Evolutionary conservation across 768 basidiomycete genomes (phyloP).

Genomic region (Pleurotus ostreatus): DNA sequence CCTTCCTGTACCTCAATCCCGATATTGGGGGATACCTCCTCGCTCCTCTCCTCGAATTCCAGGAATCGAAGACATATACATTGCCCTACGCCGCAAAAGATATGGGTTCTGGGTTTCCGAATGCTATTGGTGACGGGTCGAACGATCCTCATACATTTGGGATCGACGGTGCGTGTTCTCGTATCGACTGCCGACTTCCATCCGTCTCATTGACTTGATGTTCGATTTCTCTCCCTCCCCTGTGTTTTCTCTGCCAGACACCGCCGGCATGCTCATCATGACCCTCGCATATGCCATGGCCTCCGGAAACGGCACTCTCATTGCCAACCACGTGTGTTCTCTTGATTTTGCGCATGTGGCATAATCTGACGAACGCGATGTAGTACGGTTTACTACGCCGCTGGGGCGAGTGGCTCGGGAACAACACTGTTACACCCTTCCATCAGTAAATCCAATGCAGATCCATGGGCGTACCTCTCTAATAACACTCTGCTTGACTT

Average conservation of each 20-base stretch:
- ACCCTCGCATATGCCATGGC: background rate
- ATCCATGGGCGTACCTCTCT: too few relatives aligned
- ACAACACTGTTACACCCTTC: background rate
- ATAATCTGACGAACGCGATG: background rate
- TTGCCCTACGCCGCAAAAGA: slow-evolving; percentile 9
- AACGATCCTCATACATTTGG: background rate
- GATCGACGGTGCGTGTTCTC: background rate
- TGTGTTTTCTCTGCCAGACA: background rate
- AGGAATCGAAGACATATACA: background rate
- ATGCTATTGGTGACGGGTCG: background rate
- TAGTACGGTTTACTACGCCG: background rate
- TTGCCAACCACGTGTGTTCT: background rate
- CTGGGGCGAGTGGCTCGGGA: slow-evolving; percentile 1
- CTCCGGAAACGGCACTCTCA: background rate
- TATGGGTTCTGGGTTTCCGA: slow-evolving; percentile 7
- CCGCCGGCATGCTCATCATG: slow-evolving; percentile 7
- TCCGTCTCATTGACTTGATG: too few relatives aligned
- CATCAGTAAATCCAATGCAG: background rate
- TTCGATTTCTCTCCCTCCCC: background rate
- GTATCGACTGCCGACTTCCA: too few relatives aligned
- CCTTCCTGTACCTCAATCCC: slow-evolving; percentile 35
- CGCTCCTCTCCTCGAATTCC: slow-evolving; percentile 34
- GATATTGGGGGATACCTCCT: slow-evolving; percentile 35
- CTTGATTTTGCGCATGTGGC: background rate
- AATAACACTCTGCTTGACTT: background rate